Evolutionary conservation across 768 basidiomycete species (phyloP), one percentile per base, ranked within the genome.

Genomic region (Lanmaoa pseudosensibilis): DNA sequence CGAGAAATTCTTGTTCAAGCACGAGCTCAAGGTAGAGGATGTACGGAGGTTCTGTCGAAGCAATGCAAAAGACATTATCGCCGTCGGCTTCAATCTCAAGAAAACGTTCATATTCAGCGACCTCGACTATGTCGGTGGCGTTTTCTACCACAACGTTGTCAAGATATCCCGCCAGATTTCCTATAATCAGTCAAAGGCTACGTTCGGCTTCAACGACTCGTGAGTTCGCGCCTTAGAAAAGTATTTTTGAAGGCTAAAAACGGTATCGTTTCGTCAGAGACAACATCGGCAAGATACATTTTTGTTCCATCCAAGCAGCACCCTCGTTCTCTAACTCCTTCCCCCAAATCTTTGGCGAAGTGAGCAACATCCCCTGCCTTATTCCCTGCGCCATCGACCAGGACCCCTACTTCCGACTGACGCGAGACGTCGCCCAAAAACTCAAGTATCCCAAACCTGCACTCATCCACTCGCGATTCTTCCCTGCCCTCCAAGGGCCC

Each of bases 311-410:
- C 61, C 97, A 99, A 74, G 94, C 97, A 9, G 85, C 95, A 1
- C 95, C 97, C 0, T 91, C 94, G 18, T 99, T 99, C 79, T 94
- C 93, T 59, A 96, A 94, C 73, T 97, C 95, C 13, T 99, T 98
- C 79, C 95, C 97, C 19, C 93, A 99, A 58, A 98, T 99, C 61
- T 99, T 94, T 65, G 95, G 94, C 50, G 79, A 83, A 6, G 77
- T 76, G 39, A 83, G 85, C 54, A 88, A 92, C 71, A 84, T 98
- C 47, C 96, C 96, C 2, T 92, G 87, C 69, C 80, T 99, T 32
- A 99, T 99, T 62, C 96, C 96, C 13, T 98, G 96, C 67, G 97
- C 97, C 15, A 98, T 99, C 71, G 97, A 99, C 73, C 95, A 97
- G 70, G 92, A 94, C 68, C 90, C 92, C 2, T 94, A 99, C 78